Evolutionary conservation across 805 yeast species (phyloP), one percentile per base, ranked within the genome.

Genomic region (Kodamaea kaohsiungensis): DNA sequence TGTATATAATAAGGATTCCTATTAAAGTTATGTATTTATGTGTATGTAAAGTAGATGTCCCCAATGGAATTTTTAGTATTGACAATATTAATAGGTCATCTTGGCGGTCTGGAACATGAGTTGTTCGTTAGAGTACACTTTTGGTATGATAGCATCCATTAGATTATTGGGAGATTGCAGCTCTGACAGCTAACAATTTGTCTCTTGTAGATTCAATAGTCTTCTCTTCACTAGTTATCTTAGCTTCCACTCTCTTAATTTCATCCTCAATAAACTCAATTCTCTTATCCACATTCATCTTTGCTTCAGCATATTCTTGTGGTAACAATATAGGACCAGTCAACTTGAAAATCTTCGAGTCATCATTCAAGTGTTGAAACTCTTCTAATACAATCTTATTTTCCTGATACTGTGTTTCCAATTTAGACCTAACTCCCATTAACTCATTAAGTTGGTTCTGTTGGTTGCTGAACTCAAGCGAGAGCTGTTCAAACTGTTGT

Each of bases 401-500:
- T 69, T 95, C 99, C 70, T 95, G 99, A 62, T 78, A 83, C 72
- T 95, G 99, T 1, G 98, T 89, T 66, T 95, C 99, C 46, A 95
- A 80, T 65, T 86, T 83, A 60, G 93, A 96, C 64, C 98, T 85
- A 10, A 91, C 84, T 4, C 82, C 75, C 38, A 91, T 78, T 43
- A 84, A 74, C 50, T 83, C 87, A 47, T 76, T 73, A 47, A 84
- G 67, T 19, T 71, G 69, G 49, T 69, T 69, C 61, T 84, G 88
- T 9, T 75, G 68, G 42, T 71, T 63, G 60, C 69, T 78, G 77
- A 73, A 79, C 56, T 71, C 77, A 49, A 78, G 61, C 46, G 83
- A 79, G 51, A 72, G 69, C 60, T 69, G 60, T 58, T 79, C 83
- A 55, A 79, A 72, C 47, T 75, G 71, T 48, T 65, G 67, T 49